Evolutionary conservation across 2,329 filamentous ascomycete genomes (phyloP).

Genomic region (Aspergillus pseudoviridinutans): DNA sequence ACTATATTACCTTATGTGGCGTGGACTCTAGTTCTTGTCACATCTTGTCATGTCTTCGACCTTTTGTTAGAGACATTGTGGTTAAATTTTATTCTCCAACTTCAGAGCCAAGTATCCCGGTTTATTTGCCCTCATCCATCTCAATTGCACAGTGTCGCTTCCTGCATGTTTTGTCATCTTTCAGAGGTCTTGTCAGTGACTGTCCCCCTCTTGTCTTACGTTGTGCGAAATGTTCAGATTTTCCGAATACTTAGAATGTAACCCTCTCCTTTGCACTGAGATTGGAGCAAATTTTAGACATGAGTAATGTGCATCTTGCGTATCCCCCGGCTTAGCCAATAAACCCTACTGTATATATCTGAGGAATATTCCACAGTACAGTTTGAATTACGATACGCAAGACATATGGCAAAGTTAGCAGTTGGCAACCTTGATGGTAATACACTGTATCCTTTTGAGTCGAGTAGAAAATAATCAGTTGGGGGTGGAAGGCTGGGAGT

Average conservation of each 20-base stretch:
- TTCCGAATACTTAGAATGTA: not conserved
- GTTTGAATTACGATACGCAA: not conserved
- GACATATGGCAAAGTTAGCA: not conserved
- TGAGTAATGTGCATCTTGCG: not conserved
- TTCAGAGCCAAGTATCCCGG: constrained; percentile 15
- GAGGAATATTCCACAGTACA: not conserved
- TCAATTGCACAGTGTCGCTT: constrained; percentile 5
- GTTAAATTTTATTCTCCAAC: constrained; percentile 21
- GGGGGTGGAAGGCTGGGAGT: not conserved
- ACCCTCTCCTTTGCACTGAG: not conserved
- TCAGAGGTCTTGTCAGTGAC: not conserved
- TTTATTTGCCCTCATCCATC: constrained; percentile 1
- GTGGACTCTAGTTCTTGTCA: constrained; percentile 24
- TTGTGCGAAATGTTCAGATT: not conserved
- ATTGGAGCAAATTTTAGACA: not conserved
- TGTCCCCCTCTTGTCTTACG: not conserved
- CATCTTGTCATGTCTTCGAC: constrained; percentile 16
- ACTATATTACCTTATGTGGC: constrained; percentile 28
- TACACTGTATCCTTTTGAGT: not conserved
- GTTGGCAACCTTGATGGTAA: not conserved
- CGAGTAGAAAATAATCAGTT: not conserved
- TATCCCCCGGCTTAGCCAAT: not conserved
- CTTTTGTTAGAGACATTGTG: constrained; percentile 16
- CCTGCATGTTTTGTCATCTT: not conserved
- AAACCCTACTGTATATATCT: not conserved